These are phyloP conservation scores for Plasmodium vinckei DNA, from an alignment of 169 alveolate genomes.

Conservation along the genomic window DNA sequence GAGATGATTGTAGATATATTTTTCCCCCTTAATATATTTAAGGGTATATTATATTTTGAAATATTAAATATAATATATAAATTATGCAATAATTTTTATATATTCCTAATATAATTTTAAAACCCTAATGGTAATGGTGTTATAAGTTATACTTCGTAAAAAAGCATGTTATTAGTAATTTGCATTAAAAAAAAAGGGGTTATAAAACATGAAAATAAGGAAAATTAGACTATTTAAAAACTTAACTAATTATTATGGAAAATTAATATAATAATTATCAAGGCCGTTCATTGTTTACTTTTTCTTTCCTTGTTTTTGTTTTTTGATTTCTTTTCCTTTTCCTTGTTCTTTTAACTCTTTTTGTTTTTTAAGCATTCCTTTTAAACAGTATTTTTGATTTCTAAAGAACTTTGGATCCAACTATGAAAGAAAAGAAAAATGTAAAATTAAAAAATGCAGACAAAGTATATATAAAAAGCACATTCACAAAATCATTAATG, in stretches of 20 bases:
- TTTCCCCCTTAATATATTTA: no score
- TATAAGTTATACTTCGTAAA: no score
- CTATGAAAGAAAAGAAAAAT: constrained; percentile 46
- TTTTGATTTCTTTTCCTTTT: neutral
- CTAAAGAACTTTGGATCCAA: constrained; percentile 86
- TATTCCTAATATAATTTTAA: neutral
- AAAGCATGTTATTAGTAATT: no score
- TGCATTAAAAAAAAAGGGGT: no score
- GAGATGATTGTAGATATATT: no score
- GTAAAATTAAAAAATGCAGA: neutral
- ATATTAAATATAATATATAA: no score
- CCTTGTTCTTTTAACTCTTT: constrained; percentile 31
- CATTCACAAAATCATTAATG: neutral
- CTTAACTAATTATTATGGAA: constrained; percentile 2
- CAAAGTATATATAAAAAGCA: neutral
- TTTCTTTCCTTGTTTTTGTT: constrained; percentile 42
- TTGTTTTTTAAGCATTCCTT: constrained; percentile 81
- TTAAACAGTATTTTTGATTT: constrained; percentile 86
- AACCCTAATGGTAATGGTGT: no score
- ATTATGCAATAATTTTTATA: neutral
- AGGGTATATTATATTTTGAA: no score
- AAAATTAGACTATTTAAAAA: constrained; percentile 7
- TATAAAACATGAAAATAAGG: neutral
- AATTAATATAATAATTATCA: neutral
- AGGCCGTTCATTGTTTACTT: neutral